Evolutionary conservation across 768 basidiomycete genomes (phyloP), one percentile per base, ranked within the genome.

Genomic region (Lepiota subincarnata): DNA sequence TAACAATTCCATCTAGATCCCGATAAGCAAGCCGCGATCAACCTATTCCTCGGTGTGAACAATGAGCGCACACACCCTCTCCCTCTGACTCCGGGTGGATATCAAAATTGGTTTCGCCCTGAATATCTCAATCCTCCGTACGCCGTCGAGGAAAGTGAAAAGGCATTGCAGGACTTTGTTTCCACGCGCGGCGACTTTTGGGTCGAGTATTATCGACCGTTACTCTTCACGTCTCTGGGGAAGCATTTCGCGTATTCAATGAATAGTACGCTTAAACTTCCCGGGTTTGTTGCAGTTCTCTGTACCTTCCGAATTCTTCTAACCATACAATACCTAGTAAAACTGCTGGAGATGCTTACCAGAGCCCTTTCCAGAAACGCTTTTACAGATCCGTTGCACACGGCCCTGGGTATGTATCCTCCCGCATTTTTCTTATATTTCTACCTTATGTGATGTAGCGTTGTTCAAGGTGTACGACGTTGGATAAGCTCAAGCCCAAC

Each of bases 11-110:
- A 40, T 41, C 7, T 55, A 92, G 96, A 99, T 64, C 92, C 91
- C 5, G 97, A 98, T 71, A 98, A 98, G 67, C 97, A 99, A 70
- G 79, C 88, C 7, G 95, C 96, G 5, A 99, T 98, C 66, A 94
- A 99, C 68, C 79, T 98, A n/a, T 98, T 98, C 68, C 83, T 98
- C 2, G 91, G 94, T 35, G 79, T 92, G 2, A 75, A 82, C 50
- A 77, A 76, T 34, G 77, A 81, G 51, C 74, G 76, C n/a, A 74
- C 76, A 0, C 75, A 75, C 34, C 66, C 70, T 2, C 76, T 74
- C 10, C 72, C 78, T 1, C 75, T 76, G 2, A 74, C 79, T 2
- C 79, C 89, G 0, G 79, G 84, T 0, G 84, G 86, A 8, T 98
- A 98, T 66, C 83, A 81, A 59, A 76, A 87, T 47, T 98, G 96